Base-by-base conservation (phyloP, 768 basidiomycete genomes). In the Mycena leptocephala region DNA sequence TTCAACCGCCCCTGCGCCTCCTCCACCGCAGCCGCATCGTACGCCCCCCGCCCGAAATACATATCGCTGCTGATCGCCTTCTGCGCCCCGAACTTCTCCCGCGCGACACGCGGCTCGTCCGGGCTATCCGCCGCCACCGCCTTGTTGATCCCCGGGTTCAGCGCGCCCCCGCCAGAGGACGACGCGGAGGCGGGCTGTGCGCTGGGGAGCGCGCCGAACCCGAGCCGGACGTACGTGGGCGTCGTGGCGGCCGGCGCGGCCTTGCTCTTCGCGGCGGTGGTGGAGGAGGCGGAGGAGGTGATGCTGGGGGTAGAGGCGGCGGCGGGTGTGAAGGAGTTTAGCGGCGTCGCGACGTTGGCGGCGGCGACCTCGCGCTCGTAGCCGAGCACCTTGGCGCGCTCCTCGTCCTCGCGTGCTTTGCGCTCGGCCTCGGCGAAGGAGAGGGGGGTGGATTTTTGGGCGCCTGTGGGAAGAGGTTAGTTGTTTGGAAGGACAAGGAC, bases 51-150 rank as follows among this genome's bases (percentile, higher is more conserved):
- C 28, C 94, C 96, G 83, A 99, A 99, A 88, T 94, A 99, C 95
- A 97, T 97, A 82, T 99, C 98, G 5, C 97, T 98, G 7, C 97
- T 99, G 83, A 99, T 99, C 68, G 92, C 97, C 83, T 99, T 99
- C 83, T 99, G 98, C 74, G 81, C 84, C 2, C 96, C 96, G 83
- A 99, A 99, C 80, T 95, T 96, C 10, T 97, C 95, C 72, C 97
- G 92, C 1, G 98, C 98, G 22, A 91, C 56, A 59, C 70, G 69
- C 64, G 63, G 24, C 56, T 92, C 6, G 92, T 97, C 0, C 93
- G 92, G 32, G 66, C 95, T 92, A 63, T 93, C 94, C 6, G 59
- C 83, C 30, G 64, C 81, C 9, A 58, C 43, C 30, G 48, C 33
- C 41, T 69, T 76, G 18, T 30, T 41, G 74, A 76, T 78, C 11